phyloP scores from a whole-genome alignment of 345 rosid genomes.

The Excoecaria agallocha region DNA sequence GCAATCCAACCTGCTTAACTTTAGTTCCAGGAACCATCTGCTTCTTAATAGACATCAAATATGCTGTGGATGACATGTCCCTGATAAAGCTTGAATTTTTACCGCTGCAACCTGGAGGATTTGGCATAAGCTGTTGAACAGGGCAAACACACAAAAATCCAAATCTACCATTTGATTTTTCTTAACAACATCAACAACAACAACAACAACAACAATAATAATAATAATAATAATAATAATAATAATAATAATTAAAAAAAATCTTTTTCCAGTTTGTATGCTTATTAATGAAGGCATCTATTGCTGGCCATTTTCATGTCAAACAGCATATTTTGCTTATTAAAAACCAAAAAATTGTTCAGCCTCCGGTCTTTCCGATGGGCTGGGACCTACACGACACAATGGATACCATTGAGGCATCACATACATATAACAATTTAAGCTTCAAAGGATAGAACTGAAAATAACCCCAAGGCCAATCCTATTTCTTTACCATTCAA shows the following conservation, averaged over 20 bases:
- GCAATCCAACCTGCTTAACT: conserved; percentile 29
- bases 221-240: no score
- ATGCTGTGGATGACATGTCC: conserved; percentile 23
- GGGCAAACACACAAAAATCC: background rate
- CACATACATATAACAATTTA: background rate
- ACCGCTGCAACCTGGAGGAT: conserved; percentile 12
- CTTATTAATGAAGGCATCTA: background rate
- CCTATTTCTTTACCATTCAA: background rate
- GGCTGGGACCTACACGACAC: background rate
- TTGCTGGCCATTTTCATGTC: background rate
- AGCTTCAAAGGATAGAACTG: background rate
- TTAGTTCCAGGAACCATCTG: conserved; percentile 14
- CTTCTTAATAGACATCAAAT: conserved; percentile 17
- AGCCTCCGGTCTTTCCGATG: background rate
- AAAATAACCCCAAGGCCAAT: background rate
- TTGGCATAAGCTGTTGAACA: background rate
- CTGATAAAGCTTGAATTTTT: conserved; percentile 8
- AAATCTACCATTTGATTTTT: background rate
- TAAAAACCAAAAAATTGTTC: background rate
- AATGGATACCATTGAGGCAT: background rate
- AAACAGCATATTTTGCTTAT: background rate
- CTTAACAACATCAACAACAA: no score
- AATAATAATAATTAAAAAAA: background rate
- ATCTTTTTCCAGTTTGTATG: background rate
- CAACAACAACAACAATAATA: no score